Evolutionary conservation across 78 protist species (phyloP), one percentile per base, ranked within the genome.

Genomic region (Polysphondylium violaceum): DNA sequence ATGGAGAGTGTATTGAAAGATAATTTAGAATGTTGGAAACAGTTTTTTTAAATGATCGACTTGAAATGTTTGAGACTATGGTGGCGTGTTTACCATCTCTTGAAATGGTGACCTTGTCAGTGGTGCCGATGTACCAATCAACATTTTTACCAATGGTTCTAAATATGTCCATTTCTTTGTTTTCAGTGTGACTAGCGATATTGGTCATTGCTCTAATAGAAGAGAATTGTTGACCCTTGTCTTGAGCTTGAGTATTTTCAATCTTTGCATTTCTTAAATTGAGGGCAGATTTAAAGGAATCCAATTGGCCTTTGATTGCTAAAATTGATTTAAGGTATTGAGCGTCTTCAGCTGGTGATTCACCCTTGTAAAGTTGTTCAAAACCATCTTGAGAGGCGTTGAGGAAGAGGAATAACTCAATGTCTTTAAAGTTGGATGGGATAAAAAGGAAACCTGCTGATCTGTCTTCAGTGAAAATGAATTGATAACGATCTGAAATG

Each of bases 401-500:
- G 21, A 83, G 53, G 76, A 83, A 83, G 51, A 83, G 41, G 29
- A 83, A 51, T 53, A 83, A 44, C 31, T 83, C 91, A 16, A 41
- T 29, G 2, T 67, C 91, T 0, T 16, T 21, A 41, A 83, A 83
- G 79, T 83, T 71, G 40, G 63, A 23, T 69, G 91, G 91, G 31
- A 83, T 69, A 23, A 83, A 83, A 43, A 61, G 31, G 23, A 56
- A 83, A 25, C 78, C 91, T 11, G 25, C 36, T 16, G 67, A 44
- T 56, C 59, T 60, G 16, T 83, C 75, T 21, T 67, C 47, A 16
- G 81, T 50, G 33, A 69, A 58, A 43, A 83, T 69, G 73, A 83
- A 83, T 67, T 69, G 58, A 31, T 83, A 83, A 63, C 55, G 91
- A 69, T 83, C 91, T 1, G 91, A 83, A 33, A 83, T 51, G 43